Evolutionary conservation across 1,284 basidiomycete genomes (phyloP).

Genomic region (Peniophora sp.): DNA sequence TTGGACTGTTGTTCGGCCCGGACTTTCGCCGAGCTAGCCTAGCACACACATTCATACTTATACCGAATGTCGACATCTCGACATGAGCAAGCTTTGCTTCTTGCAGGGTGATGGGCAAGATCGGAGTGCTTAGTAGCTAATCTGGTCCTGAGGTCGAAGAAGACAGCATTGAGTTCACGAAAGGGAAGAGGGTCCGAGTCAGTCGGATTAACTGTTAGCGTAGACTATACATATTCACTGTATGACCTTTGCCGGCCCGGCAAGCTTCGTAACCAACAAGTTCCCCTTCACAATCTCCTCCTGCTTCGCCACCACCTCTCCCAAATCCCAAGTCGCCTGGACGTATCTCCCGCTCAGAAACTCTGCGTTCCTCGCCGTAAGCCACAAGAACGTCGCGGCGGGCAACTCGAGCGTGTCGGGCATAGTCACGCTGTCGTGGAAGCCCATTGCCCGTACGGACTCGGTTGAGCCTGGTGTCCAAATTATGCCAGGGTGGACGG

Average conservation of each 20-base stretch:
- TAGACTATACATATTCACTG: too few relatives aligned
- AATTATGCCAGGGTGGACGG: background rate
- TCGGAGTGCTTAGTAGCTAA: too few relatives aligned
- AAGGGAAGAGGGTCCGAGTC: too few relatives aligned
- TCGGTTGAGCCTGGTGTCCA: background rate
- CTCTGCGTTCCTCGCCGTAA: background rate
- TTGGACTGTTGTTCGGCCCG: too few relatives aligned
- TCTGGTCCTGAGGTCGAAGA: too few relatives aligned
- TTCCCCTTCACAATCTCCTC: slow-evolving; percentile 4
- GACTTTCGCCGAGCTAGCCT: too few relatives aligned
- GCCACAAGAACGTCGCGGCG: background rate
- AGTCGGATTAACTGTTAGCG: too few relatives aligned
- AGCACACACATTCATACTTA: too few relatives aligned
- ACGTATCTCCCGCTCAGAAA: slow-evolving; percentile 1
- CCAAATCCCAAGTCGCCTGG: slow-evolving; percentile 7
- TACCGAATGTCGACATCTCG: too few relatives aligned
- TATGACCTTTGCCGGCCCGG: background rate
- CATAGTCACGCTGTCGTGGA: background rate
- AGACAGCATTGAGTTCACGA: too few relatives aligned
- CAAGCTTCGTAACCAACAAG: slow-evolving; percentile 4
- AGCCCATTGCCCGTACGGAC: background rate
- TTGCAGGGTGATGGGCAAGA: too few relatives aligned
- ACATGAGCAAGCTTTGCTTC: too few relatives aligned
- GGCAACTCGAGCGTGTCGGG: background rate
- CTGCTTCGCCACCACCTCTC: slow-evolving; percentile 6